Conservation (phyloP, 768 basidiomycete genomes). For the Leccinum disarticulatum region DNA sequence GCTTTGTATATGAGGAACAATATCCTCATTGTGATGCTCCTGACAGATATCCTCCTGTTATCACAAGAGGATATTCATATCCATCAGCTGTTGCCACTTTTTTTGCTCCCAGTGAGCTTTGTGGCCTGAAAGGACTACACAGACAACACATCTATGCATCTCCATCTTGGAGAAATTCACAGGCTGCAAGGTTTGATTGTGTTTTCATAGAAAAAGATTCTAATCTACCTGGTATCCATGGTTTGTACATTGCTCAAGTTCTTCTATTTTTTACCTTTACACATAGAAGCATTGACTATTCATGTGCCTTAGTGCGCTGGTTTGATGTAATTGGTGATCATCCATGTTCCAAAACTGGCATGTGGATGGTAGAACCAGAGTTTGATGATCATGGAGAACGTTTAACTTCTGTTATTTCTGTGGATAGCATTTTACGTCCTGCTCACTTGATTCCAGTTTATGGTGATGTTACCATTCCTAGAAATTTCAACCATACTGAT, state of each 20-base stretch:
- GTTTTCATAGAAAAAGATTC: background rate
- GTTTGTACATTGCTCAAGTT: background rate
- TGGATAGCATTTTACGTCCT: no score
- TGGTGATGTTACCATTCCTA: no score
- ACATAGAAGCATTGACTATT: background rate
- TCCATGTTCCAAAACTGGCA: no score
- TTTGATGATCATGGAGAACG: no score
- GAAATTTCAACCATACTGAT: no score
- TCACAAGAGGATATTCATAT: background rate
- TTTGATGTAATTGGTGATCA: background rate
- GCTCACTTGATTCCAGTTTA: no score
- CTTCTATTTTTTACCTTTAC: background rate
- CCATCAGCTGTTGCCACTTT: background rate
- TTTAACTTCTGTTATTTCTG: no score
- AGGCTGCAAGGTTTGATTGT: background rate
- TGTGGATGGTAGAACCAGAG: no score
- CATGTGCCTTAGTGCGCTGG: background rate
- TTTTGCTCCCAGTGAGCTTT: background rate
- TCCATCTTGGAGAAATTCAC: background rate
- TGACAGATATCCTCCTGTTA: no score
- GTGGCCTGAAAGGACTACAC: background rate
- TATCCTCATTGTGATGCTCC: no score
- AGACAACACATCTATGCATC: background rate
- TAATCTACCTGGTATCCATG: fast-evolving
- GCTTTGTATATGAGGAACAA: no score